Conservation (phyloP, 2,329 filamentous ascomycete genomes). For the Zasmidium cellare region DNA sequence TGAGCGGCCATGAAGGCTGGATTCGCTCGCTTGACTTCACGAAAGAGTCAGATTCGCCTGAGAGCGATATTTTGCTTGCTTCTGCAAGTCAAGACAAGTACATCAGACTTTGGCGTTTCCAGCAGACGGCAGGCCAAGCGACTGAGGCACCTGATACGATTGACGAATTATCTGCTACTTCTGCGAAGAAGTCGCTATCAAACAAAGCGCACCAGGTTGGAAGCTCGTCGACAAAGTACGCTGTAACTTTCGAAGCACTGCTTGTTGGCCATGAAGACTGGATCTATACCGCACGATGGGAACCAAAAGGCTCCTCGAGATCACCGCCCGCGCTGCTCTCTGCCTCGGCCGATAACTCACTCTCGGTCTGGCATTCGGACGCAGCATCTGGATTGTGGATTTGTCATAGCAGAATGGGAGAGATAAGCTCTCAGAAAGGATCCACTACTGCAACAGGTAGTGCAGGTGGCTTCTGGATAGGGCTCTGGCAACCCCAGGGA, state of each 20-base stretch:
- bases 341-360: conserved; percentile 90
- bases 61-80: conserved; percentile 75
- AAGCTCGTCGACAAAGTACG: conserved; percentile 63
- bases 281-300: conserved; percentile 89
- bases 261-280: conserved; percentile 96
- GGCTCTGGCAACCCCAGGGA: conserved; percentile 83
- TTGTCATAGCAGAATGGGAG: conserved; percentile 79
- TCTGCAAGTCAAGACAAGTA: conserved; percentile 98
- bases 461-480: conserved; percentile 94
- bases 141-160: conserved; percentile 1
- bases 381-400: conserved; percentile 85
- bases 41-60: conserved; percentile 55
- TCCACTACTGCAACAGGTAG: conserved; percentile 95
- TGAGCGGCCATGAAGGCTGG: conserved; percentile 93
- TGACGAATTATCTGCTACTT: conserved; percentile 7
- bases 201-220: conserved; percentile 85
- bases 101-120: conserved; percentile 87
- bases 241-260: conserved; percentile 88
- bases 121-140: conserved; percentile 55
- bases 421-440: conserved; percentile 92
- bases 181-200: conserved; percentile 61
- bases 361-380: conserved; percentile 91
- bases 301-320: conserved; percentile 48
- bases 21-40: conserved; percentile 81
- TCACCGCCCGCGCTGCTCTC: conserved; percentile 62